phyloP scores from a whole-genome alignment of 2,329 filamentous ascomycete species.

The Phialophora expanda region DNA sequence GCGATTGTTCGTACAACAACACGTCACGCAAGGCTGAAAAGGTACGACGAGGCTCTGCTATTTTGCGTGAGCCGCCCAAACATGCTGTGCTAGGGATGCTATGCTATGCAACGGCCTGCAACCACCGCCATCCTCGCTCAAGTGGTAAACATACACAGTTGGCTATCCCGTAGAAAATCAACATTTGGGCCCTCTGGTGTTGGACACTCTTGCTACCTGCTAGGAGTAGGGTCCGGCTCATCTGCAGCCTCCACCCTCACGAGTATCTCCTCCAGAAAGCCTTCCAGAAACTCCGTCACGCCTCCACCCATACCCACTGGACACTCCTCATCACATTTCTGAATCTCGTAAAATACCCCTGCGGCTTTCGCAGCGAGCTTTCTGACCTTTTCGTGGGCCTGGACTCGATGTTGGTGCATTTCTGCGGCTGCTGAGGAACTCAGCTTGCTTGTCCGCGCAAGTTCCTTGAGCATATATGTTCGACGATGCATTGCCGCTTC shows the following conservation, averaged over 20 bases:
- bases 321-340: conserved; percentile 81
- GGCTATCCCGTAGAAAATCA: conserved; percentile 9
- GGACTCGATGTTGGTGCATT: conserved; percentile 68
- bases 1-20: neutral
- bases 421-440: conserved; percentile 47
- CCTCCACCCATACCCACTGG: conserved; percentile 94
- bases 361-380: conserved; percentile 82
- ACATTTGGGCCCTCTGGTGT: neutral
- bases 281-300: conserved; percentile 86
- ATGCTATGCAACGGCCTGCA: neutral
- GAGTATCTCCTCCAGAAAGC: conserved; percentile 89
- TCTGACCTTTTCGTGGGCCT: conserved; percentile 82
- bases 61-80: neutral
- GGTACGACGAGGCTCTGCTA: neutral
- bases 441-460: conserved; percentile 42
- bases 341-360: conserved; percentile 85
- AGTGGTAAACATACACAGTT: conserved; percentile 19
- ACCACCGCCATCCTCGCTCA: neutral
- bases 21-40: conserved; percentile 21
- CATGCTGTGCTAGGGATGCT: neutral
- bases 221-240: conserved; percentile 51
- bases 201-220: conserved; percentile 23
- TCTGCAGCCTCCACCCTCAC: conserved; percentile 88
- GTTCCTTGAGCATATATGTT: conserved; percentile 59
- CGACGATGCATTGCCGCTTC: conserved; percentile 88